Evolutionary conservation across 345 rosid genomes (phyloP), one percentile per base, ranked within the genome.

Genomic region (Corymbia maculata): DNA sequence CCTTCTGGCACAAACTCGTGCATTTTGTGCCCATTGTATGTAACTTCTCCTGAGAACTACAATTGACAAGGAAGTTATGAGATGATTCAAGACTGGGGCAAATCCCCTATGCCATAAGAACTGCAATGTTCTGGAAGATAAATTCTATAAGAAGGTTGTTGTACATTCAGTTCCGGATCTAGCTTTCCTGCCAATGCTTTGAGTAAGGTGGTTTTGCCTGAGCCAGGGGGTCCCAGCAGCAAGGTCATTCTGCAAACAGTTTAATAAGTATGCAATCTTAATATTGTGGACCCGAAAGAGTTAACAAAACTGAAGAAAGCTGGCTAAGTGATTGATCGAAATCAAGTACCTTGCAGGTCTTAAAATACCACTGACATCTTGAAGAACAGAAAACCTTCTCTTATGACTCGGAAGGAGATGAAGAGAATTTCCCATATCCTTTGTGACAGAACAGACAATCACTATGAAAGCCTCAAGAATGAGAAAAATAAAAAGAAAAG

Each of bases 221-320:
- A 89, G 42, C 90, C 87, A 52, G 90, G 90, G 16, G 88, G 90
- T 49, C 90, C 90, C 80, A 86, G 50, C 84, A 89, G 80, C 86
- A 86, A 84, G 19, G 86, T 82, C 88, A 89, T 50, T 57, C 88
- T 89, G 59, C 88, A 86, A 89, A 85, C 55, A 85, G 50, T 50
- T 85, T 55, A 50, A 30, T 15, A 30, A 57, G 28, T 24, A 28
- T 42, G n/a, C 36, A 14, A 47, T 52, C 53, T 44, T 53, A 47
- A 57, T 53, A 51, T 52, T 52, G 42, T 45, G 64, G n/a, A 85
- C 55, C 19, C 17, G 53, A 50, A 15, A 26, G 42, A 42, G 7
- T 47, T 17, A 26, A 85, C 55, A 50, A 14, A 85, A 85, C 32
- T 51, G 36, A 47, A 85, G 84, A 75, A 42, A 44, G 84, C 42